Base-by-base conservation (phyloP, 352 stramenopile genomes). In the Phytophthora brassicae region DNA sequence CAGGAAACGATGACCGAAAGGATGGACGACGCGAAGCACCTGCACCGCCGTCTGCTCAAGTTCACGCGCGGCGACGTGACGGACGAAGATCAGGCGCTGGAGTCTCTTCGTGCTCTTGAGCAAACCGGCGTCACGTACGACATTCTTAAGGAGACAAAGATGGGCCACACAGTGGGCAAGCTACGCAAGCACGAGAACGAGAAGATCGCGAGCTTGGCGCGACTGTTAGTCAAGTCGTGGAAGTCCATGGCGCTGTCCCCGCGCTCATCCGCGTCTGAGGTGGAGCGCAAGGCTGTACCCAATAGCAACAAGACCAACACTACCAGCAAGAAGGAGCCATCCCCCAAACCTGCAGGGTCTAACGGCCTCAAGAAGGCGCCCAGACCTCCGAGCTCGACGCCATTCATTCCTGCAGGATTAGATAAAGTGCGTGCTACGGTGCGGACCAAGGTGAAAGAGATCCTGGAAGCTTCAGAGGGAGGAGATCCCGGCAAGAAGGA, bases 111-210 rank as follows among this genome's bases (percentile, higher is more conserved):
- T 17, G 72, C 64, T 23, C 70, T 94, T 26, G 81, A 92, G 54
- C 75, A 77, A 42, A 69, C 68, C 6, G 57, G 56, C 12, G 68
- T 94, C 35, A 94, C 83, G 33, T 77, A 89, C 41, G 61, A 60
- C 16, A 75, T 94, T 45, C 74, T 94, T 29, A 94, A 92, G 63
- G 85, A 94, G 56, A 94, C 85, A 39, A 91, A 92, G 62, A 66
- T 94, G 24, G 85, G 85, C 42, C 81, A 92, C 60, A 94, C 85
- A 17, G 78, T 96, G 29, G 84, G 86, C 46, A 96, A 96, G 68
- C 74, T 96, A 62, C 85, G 86, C 61, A 96, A 96, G 72, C 82
- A 96, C 68, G 77, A 87, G 39, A 81, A 95, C 69, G 81, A 89
- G 31, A 84, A 88, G 68, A 78, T 97, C 55, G 79, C 86, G 42